These are phyloP conservation scores for Sporisorium iseilematis-ciliati DNA, from an alignment of 1,284 basidiomycete genomes.

Conservation along the genomic window DNA sequence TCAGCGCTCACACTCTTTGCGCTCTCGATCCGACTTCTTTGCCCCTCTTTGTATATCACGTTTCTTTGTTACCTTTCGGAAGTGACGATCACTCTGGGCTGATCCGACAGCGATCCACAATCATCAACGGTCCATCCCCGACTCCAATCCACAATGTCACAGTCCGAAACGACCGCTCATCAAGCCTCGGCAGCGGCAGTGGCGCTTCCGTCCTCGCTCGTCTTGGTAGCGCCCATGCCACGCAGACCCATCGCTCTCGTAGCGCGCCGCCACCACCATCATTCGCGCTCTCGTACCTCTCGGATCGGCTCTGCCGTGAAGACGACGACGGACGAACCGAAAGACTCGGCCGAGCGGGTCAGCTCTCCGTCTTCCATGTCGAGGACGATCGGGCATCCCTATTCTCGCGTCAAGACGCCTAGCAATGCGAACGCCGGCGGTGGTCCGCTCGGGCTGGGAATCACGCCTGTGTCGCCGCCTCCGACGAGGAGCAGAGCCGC, in stretches of 20 bases:
- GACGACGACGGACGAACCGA: conserved; percentile 7
- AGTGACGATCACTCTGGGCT: too few relatives aligned
- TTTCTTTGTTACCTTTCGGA: too few relatives aligned
- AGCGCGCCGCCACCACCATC: conserved; percentile 42
- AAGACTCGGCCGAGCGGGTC: conserved; percentile 6
- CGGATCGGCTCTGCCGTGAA: conserved; percentile 10
- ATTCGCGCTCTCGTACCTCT: conserved; percentile 29
- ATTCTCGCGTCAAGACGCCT: conserved; percentile 35
- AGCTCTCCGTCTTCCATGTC: conserved; percentile 2
- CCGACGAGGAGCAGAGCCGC: conserved; percentile 19
- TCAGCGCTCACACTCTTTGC: too few relatives aligned
- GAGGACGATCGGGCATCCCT: conserved; percentile 27
- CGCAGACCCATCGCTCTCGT: conserved; percentile 50
- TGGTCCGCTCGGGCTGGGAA: conserved; percentile 15
- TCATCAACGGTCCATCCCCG: too few relatives aligned
- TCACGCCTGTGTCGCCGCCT: conserved; percentile 36
- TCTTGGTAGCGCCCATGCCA: conserved; percentile 47
- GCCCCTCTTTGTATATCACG: too few relatives aligned
- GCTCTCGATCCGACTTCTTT: too few relatives aligned
- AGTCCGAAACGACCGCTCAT: conserved; percentile 16
- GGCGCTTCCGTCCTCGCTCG: conserved; percentile 27
- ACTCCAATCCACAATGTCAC: conserved; percentile 5
- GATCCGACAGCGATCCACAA: not conserved
- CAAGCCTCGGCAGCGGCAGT: not conserved
- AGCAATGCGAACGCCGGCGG: conserved; percentile 16